phyloP scores from a whole-genome alignment of 1,139 yeast genomes.

The Geotrichum siamense region DNA sequence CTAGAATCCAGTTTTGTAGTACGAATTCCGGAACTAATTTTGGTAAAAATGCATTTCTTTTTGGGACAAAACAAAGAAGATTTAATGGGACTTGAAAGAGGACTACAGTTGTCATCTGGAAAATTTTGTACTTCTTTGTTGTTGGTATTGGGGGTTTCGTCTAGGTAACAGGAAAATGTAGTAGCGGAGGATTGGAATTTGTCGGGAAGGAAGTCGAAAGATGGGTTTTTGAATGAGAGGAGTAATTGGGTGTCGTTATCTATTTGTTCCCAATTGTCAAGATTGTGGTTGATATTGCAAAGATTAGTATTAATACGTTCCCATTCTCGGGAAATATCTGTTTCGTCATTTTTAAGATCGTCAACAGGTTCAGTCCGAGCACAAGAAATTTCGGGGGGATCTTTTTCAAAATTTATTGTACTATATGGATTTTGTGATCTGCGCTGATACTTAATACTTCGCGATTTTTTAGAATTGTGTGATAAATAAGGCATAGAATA shows the following conservation, averaged over 20 bases:
- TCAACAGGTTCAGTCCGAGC: too few relatives aligned
- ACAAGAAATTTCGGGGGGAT: too few relatives aligned
- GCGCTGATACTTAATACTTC: too few relatives aligned
- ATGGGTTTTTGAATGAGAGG: background rate
- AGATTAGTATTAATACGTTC: slow-evolving; percentile 23
- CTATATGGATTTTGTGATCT: too few relatives aligned
- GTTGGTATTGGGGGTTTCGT: too few relatives aligned
- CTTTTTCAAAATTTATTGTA: too few relatives aligned
- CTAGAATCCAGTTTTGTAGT: background rate
- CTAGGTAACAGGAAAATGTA: too few relatives aligned
- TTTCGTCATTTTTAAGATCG: too few relatives aligned
- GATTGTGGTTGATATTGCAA: slow-evolving; percentile 19
- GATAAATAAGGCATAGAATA: too few relatives aligned
- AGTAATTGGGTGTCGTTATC: slow-evolving; percentile 16
- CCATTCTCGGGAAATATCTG: slow-evolving; percentile 21
- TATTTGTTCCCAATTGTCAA: slow-evolving; percentile 18
- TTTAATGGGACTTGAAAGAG: background rate
- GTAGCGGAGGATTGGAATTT: too few relatives aligned
- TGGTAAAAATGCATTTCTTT: background rate
- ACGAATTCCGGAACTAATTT: background rate
- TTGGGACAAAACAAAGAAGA: background rate
- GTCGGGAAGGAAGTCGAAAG: slow-evolving; percentile 6
- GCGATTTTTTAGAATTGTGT: too few relatives aligned
- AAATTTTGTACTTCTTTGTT: too few relatives aligned
- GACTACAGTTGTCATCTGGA: background rate